Evolutionary conservation across 371 early-diverging fungal species (phyloP).

Genomic region (Mucor lusitanicus): DNA sequence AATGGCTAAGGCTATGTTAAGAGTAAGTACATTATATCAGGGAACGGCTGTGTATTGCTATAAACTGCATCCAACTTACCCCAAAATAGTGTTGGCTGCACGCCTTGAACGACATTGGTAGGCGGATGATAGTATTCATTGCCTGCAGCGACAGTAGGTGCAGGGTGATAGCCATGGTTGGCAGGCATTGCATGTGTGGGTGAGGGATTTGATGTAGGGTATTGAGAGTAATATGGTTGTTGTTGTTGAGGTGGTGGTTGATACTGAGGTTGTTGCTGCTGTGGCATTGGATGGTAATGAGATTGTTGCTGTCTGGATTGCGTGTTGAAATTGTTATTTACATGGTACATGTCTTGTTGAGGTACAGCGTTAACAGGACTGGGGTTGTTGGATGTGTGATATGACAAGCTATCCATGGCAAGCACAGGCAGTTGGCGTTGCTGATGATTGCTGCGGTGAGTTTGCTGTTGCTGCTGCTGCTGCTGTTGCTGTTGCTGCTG

Average conservation of each 20-base stretch:
- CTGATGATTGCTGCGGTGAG: neutral
- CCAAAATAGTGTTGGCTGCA: slow-evolving; percentile 15
- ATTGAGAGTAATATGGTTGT: slow-evolving; percentile 7
- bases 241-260: neutral
- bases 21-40: neutral
- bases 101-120: neutral
- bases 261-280: neutral
- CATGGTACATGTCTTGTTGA: slow-evolving; percentile 9
- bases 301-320: neutral
- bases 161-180: neutral
- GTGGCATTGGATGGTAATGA: neutral
- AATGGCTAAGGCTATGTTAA: slow-evolving; percentile 68
- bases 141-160: neutral
- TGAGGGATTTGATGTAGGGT: neutral
- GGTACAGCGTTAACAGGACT: neutral
- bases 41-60: too few species aligned
- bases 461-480: slow-evolving; percentile 8
- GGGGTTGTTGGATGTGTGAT: neutral
- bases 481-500: slow-evolving; percentile 9
- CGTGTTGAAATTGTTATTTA: neutral
- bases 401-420: neutral
- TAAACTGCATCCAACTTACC: too few species aligned
- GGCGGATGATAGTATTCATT: neutral
- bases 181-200: neutral
- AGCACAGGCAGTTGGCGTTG: neutral